A percentile compares a stretch with the other conserved stretches of the same genome.
These are phyloP conservation scores for Fusarium anguioides DNA, from an alignment of 2,329 filamentous ascomycete genomes.

Conservation along the genomic window DNA sequence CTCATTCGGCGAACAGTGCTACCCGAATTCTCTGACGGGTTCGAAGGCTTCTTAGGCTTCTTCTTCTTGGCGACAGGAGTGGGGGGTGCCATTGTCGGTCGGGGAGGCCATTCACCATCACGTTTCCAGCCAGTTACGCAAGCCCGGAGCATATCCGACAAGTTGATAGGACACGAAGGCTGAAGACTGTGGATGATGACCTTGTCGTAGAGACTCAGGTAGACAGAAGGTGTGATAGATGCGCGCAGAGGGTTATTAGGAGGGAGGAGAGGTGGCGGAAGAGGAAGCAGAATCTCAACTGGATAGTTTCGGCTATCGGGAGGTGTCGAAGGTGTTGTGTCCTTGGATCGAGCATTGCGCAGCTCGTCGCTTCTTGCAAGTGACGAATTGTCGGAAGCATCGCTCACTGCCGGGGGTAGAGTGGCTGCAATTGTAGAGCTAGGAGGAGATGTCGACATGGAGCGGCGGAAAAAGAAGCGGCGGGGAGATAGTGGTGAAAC, in stretches of 20 bases:
- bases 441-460: conserved; percentile 56
- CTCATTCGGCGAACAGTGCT: conserved; percentile 58
- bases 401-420: conserved; percentile 43
- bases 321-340: conserved; percentile 48
- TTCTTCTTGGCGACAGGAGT: conserved; percentile 54
- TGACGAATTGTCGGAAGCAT: conserved; percentile 56
- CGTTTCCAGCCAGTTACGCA: conserved; percentile 93
- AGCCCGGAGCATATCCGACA: conserved; percentile 80
- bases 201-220: conserved; percentile 89
- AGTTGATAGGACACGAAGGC: conserved; percentile 88
- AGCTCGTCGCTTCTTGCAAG: conserved; percentile 53
- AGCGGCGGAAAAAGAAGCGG: conserved; percentile 63
- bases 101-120: conserved; percentile 89
- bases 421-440: conserved; percentile 40
- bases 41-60: conserved; percentile 48
- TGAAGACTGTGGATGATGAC: conserved; percentile 83
- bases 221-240: conserved; percentile 78
- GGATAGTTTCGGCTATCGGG: conserved; percentile 53
- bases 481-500: conserved; percentile 60
- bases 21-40: conserved; percentile 39
- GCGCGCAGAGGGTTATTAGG: conserved; percentile 79
- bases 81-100: conserved; percentile 56
- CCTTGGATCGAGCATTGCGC: conserved; percentile 48
- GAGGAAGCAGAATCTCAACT: conserved; percentile 73
- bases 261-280: conserved; percentile 79